phyloP scores from a whole-genome alignment of 176 grass and related monocot species.

The Hordeum vulgare region MorexV3_pseudomolecules_assembly NC_058520.1:547476674-547477173 shows the following conservation, averaged over 20 bases:
- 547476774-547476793: neutral
- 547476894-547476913: conserved; percentile 11
- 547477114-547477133: conserved; percentile 46
- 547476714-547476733: conserved; percentile 20
- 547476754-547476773: conserved; percentile 27
- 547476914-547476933: neutral
- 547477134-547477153: conserved; percentile 31
- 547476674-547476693: neutral
- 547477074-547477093: conserved; percentile 69
- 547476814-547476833: conserved; percentile 1
- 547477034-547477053: conserved; percentile 60
- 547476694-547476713: conserved; percentile 32
- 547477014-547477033: conserved; percentile 31
- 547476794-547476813: neutral
- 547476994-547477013: conserved; percentile 24
- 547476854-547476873: conserved; percentile 55
- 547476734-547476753: conserved; percentile 93
- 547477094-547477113: conserved; percentile 43
- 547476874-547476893: conserved; percentile 57
- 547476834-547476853: conserved; percentile 99
- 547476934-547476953: neutral
- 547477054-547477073: conserved; percentile 85
- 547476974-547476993: neutral
- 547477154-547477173: conserved; percentile 54
- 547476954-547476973: neutral